Conservation (phyloP, 371 early-diverging fungal species). For the Zopfochytrium polystomum region DNA sequence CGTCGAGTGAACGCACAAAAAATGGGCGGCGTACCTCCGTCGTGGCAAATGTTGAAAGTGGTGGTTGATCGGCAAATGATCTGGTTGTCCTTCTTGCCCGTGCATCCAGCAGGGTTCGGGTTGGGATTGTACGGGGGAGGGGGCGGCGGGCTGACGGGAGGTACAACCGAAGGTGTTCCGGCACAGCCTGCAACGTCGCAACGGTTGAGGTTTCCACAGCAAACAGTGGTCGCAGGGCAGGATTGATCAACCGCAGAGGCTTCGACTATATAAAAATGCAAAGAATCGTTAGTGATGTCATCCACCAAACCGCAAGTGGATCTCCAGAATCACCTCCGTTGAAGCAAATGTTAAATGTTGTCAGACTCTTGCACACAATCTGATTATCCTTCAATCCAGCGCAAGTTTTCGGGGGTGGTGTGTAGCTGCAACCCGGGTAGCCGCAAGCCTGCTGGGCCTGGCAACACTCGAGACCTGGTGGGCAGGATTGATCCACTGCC, state of each 20-base stretch:
- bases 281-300: too few species aligned
- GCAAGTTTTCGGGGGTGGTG: slow-evolving; percentile 5
- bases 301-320: too few species aligned
- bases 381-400: neutral
- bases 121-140: slow-evolving; percentile 1
- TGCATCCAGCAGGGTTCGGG: slow-evolving; percentile 4
- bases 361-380: slow-evolving; percentile 10
- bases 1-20: neutral
- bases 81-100: neutral
- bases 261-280: neutral
- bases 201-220: slow-evolving; percentile 18
- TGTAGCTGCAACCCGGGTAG: neutral
- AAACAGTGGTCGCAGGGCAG: slow-evolving; percentile 15
- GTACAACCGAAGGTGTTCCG: slow-evolving; percentile 2
- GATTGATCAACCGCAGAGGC: slow-evolving; percentile 5
- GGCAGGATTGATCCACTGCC: slow-evolving; percentile 6
- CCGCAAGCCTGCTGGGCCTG: slow-evolving; percentile 1
- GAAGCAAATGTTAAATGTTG: slow-evolving; percentile 13
- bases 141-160: neutral
- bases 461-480: slow-evolving; percentile 11
- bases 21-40: neutral
- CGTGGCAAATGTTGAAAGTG: slow-evolving; percentile 7
- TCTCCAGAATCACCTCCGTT: slow-evolving; percentile 9
- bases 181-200: slow-evolving; percentile 15
- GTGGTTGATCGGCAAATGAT: neutral